These are phyloP conservation scores for Monosporascus ibericus DNA, from an alignment of 2,329 filamentous ascomycete species.

Conservation along the genomic window DNA sequence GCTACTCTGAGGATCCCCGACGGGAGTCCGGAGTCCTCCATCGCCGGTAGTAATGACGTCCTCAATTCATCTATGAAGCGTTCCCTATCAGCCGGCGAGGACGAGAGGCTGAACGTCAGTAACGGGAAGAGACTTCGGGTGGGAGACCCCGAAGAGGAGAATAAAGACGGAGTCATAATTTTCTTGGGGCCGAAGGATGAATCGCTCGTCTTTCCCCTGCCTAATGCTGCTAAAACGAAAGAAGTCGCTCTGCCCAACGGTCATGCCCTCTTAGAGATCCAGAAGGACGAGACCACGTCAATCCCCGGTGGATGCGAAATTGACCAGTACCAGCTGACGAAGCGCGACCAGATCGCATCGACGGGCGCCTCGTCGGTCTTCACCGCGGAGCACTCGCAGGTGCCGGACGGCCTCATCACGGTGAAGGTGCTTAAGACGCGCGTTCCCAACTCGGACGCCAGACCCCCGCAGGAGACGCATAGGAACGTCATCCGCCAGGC, in stretches of 20 bases:
- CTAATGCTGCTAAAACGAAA: slow-evolving; percentile 39
- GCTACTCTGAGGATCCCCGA: slow-evolving; percentile 31
- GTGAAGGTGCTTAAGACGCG: slow-evolving; percentile 56
- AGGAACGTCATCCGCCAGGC: slow-evolving; percentile 53
- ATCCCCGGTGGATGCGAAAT: slow-evolving; percentile 45
- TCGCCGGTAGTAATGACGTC: slow-evolving; percentile 24
- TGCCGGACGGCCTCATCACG: slow-evolving; percentile 49
- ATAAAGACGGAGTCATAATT: slow-evolving; percentile 49
- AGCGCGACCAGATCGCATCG: slow-evolving; percentile 49
- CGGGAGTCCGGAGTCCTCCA: slow-evolving; percentile 23
- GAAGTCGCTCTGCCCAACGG: slow-evolving; percentile 39
- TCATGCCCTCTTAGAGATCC: slow-evolving; percentile 46
- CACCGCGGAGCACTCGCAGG: slow-evolving; percentile 46
- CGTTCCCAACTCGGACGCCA: slow-evolving; percentile 32
- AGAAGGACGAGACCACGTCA: slow-evolving; percentile 41
- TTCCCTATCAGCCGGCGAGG: slow-evolving; percentile 38
- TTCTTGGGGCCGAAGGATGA: slow-evolving; percentile 45
- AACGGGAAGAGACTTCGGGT: slow-evolving; percentile 37
- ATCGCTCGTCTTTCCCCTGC: slow-evolving; percentile 46
- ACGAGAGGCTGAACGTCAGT: slow-evolving; percentile 24
- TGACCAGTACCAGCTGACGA: slow-evolving; percentile 49
- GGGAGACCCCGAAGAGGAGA: slow-evolving; percentile 15
- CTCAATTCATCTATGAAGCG: slow-evolving; percentile 46
- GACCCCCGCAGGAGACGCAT: slow-evolving; percentile 41
- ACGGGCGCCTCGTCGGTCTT: slow-evolving; percentile 51